Evolutionary conservation across 1,284 basidiomycete species (phyloP), one percentile per base, ranked within the genome.

Genomic region (Amylostereum areolatum): DNA sequence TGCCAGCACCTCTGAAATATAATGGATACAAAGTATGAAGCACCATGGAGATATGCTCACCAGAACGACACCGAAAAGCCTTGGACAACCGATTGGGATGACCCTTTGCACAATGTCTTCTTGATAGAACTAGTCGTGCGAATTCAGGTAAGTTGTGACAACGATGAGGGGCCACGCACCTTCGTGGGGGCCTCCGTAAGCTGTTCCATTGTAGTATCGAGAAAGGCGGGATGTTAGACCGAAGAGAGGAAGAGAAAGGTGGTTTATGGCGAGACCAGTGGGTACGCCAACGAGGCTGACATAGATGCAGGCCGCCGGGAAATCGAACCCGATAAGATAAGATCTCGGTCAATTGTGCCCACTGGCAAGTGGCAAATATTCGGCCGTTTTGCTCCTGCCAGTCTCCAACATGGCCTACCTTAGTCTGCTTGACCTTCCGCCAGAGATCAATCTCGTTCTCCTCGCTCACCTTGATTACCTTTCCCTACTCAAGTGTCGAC

Each of bases 1-100:
- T 89, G 84, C 88, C 88, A 91, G 60, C 85, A 88, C 62, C 85
- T 78, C 87, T 89, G 44, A 6, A 31, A 46, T 39, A 25, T 25
- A 35, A 33, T 45, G 39, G 37, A 33, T 25, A 32, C 45, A 42
- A 18, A 49, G 45, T 24, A 46, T 48, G 44, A 27, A 34, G 36
- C 43, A 25, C 29, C 32, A 29, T 33, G 43, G 3, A 35, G 24
- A 25, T 34, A 34, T 35, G 61, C 71, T 49, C 59, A 81, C 81
- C 66, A 82, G 62, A 43, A 83, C 77, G 41, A 83, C 69, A 31
- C 77, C 81, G 59, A 71, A 69, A 9, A 63, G 51, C 36, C 68
- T 62, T 9, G 75, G 69, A 37, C 72, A 60, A 39, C 69, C 67
- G 45, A 72, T 18, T 18, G 18, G 18, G 18, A 18, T 18, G 18